Conservation (phyloP, 371 early-diverging fungal species). For the Mortierella sp. region DNA sequence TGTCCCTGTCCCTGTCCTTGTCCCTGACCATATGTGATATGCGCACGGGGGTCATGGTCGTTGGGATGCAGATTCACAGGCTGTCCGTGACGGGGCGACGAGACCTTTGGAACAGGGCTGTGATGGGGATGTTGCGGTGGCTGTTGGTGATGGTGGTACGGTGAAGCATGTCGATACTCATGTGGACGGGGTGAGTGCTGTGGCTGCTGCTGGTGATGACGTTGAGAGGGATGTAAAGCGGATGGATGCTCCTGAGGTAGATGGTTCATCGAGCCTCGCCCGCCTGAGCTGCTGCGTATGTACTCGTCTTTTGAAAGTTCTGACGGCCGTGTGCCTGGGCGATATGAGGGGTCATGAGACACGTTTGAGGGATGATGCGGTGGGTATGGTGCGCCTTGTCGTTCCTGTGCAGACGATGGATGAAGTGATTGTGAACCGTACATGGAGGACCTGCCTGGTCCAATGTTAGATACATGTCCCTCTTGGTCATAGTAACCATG, state of each 20-base stretch:
- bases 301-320: constrained; percentile 23
- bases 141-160: constrained; percentile 19
- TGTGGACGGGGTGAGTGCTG: constrained; percentile 19
- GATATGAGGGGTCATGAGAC: constrained; percentile 24
- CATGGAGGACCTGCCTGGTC: constrained; percentile 13
- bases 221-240: constrained; percentile 12
- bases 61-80: constrained; percentile 5
- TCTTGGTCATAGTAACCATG: constrained; percentile 41
- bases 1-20: constrained; percentile 18
- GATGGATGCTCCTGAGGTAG: constrained; percentile 17
- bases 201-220: constrained; percentile 16
- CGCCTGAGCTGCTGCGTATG: constrained; percentile 8
- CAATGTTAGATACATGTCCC: constrained; percentile 1
- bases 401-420: constrained; percentile 23
- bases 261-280: constrained; percentile 25
- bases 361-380: constrained; percentile 6
- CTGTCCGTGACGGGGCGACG: constrained; percentile 37
- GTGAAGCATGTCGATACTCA: constrained; percentile 23
- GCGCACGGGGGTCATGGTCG: constrained; percentile 37
- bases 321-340: constrained; percentile 5
- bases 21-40: constrained; percentile 21
- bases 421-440: constrained; percentile 31
- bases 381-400: constrained; percentile 9
- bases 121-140: constrained; percentile 18
- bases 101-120: constrained; percentile 12